A percentile compares a stretch with the other conserved stretches of the same genome.
phyloP scores from a whole-genome alignment of 768 basidiomycete species.

The Lyophyllum shimeji region DNA sequence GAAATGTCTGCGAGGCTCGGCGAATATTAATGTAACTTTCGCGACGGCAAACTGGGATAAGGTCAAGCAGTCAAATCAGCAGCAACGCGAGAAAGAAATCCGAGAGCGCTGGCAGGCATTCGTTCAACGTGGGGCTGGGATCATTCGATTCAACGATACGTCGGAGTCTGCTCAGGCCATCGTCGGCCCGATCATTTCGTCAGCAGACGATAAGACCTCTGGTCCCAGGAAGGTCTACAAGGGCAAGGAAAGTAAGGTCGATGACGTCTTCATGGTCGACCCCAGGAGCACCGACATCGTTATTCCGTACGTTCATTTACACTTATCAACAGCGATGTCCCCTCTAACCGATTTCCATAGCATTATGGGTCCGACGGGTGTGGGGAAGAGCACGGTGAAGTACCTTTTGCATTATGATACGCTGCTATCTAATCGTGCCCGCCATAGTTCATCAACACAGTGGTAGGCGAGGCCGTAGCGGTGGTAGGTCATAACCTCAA shows the following conservation, averaged over 20 bases:
- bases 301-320: neutral
- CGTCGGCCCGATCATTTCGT: conserved; percentile 7
- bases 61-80: neutral
- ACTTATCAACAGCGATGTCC: neutral
- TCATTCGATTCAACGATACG: conserved; percentile 9
- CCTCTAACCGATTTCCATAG: neutral
- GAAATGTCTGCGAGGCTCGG: conserved; percentile 3
- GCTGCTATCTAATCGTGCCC: neutral
- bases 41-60: conserved; percentile 12
- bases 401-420: neutral
- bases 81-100: conserved; percentile 8
- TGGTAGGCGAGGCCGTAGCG: neutral
- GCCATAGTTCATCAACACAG: neutral
- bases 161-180: conserved; percentile 5
- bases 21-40: conserved; percentile 7
- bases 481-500: neutral
- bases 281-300: conserved; percentile 5
- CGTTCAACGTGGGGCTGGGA: conserved; percentile 11
- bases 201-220: neutral
- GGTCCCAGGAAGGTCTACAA: neutral
- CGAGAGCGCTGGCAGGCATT: conserved; percentile 12
- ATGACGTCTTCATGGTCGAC: conserved; percentile 4
- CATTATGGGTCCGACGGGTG: neutral
- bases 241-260: conserved; percentile 8
- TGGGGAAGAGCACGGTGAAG: neutral